Percentiles rank a stretch among this genome's conserved stretches.
Evolutionary conservation across 768 basidiomycete species (phyloP).

Genomic region (Suillus tomentosus): DNA sequence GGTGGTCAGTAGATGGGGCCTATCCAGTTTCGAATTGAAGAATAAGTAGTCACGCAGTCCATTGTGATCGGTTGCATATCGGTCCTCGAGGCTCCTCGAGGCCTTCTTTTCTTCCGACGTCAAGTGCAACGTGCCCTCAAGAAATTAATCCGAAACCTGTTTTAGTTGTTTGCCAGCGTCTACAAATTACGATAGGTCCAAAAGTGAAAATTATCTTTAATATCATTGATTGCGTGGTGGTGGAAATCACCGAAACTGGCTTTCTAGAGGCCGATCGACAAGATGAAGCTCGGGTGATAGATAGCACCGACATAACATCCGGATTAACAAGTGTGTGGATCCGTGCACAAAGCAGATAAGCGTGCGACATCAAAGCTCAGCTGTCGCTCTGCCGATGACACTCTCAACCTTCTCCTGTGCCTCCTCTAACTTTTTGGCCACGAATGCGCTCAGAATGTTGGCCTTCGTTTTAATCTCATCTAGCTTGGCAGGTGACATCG

Average conservation of each 20-base stretch:
- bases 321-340: constrained; percentile 20
- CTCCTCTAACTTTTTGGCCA: constrained; percentile 33
- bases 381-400: constrained; percentile 30
- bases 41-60: constrained; percentile 5
- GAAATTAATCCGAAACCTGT: not conserved
- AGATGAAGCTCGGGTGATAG: constrained; percentile 20
- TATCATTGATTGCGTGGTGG: not conserved
- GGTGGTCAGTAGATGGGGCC: constrained; percentile 3
- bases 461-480: constrained; percentile 94
- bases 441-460: constrained; percentile 78
- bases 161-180: constrained; percentile 1
- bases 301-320: constrained; percentile 5
- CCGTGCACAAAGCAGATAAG: constrained; percentile 11
- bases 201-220: not conserved
- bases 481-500: constrained; percentile 73
- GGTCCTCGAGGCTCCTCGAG: constrained; percentile 19
- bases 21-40: constrained; percentile 1
- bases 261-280: too few species aligned
- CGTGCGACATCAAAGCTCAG: constrained; percentile 43
- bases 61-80: constrained; percentile 14
- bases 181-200: not conserved
- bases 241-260: not conserved
- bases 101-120: not conserved
- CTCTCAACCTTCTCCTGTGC: constrained; percentile 38
- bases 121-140: not conserved